These are phyloP conservation scores for Babesia ovis DNA, from an alignment of 169 alveolate genomes.

Conservation along the genomic window DNA sequence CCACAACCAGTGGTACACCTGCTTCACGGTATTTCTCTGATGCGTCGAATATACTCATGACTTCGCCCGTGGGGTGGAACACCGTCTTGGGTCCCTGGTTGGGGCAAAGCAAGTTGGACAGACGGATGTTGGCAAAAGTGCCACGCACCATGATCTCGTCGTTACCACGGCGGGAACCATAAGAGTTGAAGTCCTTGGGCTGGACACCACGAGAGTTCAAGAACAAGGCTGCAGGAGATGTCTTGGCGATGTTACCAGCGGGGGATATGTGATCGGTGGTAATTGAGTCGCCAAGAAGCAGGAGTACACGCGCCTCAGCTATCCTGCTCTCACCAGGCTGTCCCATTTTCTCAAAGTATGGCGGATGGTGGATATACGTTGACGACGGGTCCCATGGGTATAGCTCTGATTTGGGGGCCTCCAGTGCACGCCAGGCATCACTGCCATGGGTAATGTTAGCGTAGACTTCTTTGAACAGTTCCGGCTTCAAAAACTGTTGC, in stretches of 20 bases:
- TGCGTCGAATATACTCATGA: slow-evolving; percentile 90
- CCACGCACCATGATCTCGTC: slow-evolving; percentile 96
- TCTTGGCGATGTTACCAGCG: slow-evolving; percentile 94
- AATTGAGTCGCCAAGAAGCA: slow-evolving; percentile 90
- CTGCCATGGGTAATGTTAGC: slow-evolving; percentile 88
- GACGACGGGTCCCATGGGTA: slow-evolving; percentile 91
- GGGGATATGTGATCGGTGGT: slow-evolving; percentile 99
- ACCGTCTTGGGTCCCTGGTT: slow-evolving; percentile 92
- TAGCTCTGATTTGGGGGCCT: slow-evolving; percentile 85
- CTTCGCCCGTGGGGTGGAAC: slow-evolving; percentile 88
- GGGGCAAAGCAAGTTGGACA: slow-evolving; percentile 88
- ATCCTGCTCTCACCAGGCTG: slow-evolving; percentile 60
- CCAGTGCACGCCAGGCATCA: slow-evolving; percentile 89
- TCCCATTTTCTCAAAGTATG: slow-evolving; percentile 86
- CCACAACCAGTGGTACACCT: slow-evolving; percentile 67
- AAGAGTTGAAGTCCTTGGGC: slow-evolving; percentile 91
- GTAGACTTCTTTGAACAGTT: slow-evolving; percentile 90
- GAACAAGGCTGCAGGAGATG: slow-evolving; percentile 92
- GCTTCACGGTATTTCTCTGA: slow-evolving; percentile 79
- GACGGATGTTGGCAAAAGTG: slow-evolving; percentile 94
- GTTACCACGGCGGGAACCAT: slow-evolving; percentile 97
- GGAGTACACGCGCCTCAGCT: slow-evolving; percentile 75
- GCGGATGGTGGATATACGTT: slow-evolving; percentile 94
- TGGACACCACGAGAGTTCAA: slow-evolving; percentile 83
- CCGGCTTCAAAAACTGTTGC: slow-evolving; percentile 84